Percentiles rank a stretch among this genome's conserved stretches.
phyloP scores from a whole-genome alignment of 2,329 filamentous ascomycete genomes.

The Pseudogymnoascus sp. region DNA sequence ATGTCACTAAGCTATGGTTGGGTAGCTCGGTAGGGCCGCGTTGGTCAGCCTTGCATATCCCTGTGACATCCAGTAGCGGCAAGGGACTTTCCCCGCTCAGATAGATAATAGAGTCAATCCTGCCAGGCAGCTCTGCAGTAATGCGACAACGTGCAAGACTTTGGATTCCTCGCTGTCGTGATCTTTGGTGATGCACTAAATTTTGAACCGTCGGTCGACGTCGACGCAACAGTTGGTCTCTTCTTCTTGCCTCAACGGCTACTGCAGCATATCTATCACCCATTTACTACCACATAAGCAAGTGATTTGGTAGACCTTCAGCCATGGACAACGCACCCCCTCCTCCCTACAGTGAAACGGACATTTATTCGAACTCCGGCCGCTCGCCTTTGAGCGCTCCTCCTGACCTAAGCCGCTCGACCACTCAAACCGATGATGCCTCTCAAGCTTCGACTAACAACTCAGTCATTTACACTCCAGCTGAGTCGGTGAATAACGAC shows the following conservation, averaged over 20 bases:
- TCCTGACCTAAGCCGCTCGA: conserved; percentile 16
- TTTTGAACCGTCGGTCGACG: not conserved
- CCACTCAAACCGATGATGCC: conserved; percentile 29
- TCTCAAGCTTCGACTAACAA: conserved; percentile 25
- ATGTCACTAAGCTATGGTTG: conserved; percentile 2
- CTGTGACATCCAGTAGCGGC: conserved; percentile 1
- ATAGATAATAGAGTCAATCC: conserved; percentile 7
- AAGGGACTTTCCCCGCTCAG: conserved; percentile 4
- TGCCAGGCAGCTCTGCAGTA: conserved; percentile 3
- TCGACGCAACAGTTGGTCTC: not conserved
- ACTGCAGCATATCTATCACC: not conserved
- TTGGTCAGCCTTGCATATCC: conserved; percentile 1
- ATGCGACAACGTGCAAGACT: conserved; percentile 5
- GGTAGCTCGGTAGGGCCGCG: not conserved
- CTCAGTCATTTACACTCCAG: conserved; percentile 22
- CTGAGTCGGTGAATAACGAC: conserved; percentile 5
- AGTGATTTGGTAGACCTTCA: not conserved
- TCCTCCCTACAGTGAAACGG: conserved; percentile 49
- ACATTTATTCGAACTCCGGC: conserved; percentile 41
- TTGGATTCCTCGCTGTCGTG: not conserved
- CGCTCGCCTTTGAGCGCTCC: conserved; percentile 20
- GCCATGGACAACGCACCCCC: conserved; percentile 36
- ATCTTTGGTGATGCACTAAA: conserved; percentile 2
- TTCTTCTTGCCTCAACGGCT: not conserved
- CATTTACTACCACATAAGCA: not conserved